phyloP scores from a whole-genome alignment of 1,139 yeast species.

The Geotrichum fermentans region DNA sequence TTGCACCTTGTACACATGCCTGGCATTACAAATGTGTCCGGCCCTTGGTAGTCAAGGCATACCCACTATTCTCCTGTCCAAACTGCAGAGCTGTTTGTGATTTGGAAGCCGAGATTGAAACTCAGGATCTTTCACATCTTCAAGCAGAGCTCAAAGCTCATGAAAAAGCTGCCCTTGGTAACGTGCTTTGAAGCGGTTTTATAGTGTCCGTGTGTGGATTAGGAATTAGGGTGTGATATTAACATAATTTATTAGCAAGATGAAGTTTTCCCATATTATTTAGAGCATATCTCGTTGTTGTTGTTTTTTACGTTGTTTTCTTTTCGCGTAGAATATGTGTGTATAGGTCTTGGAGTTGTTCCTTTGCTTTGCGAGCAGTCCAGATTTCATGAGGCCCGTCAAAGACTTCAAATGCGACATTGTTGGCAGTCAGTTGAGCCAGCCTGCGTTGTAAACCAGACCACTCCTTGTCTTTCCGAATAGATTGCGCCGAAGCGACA shows the following conservation, averaged over 20 bases:
- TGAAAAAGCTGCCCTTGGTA: neutral
- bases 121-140: constrained; percentile 26
- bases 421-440: constrained; percentile 45
- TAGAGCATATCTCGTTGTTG: too few relatives aligned
- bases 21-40: constrained; percentile 97
- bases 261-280: too few relatives aligned
- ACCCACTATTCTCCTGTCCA: constrained; percentile 93
- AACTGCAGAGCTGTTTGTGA: constrained; percentile 91
- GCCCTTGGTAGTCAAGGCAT: constrained; percentile 74
- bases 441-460: constrained; percentile 80
- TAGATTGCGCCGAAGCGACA: constrained; percentile 63
- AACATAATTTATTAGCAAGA: neutral
- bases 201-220: too few relatives aligned
- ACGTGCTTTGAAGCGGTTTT: too few relatives aligned
- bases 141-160: constrained; percentile 1
- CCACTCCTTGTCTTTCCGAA: constrained; percentile 65
- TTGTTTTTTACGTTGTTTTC: too few relatives aligned
- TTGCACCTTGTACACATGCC: constrained; percentile 90
- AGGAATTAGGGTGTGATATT: too few relatives aligned
- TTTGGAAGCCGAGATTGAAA: constrained; percentile 77
- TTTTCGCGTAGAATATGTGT: constrained; percentile 9
- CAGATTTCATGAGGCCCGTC: constrained; percentile 68
- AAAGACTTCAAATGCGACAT: constrained; percentile 66
- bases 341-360: constrained; percentile 29
- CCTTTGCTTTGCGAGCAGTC: constrained; percentile 37